These are phyloP conservation scores for Candida gorgasii DNA, from an alignment of 805 yeast species.

Conservation along the genomic window DNA sequence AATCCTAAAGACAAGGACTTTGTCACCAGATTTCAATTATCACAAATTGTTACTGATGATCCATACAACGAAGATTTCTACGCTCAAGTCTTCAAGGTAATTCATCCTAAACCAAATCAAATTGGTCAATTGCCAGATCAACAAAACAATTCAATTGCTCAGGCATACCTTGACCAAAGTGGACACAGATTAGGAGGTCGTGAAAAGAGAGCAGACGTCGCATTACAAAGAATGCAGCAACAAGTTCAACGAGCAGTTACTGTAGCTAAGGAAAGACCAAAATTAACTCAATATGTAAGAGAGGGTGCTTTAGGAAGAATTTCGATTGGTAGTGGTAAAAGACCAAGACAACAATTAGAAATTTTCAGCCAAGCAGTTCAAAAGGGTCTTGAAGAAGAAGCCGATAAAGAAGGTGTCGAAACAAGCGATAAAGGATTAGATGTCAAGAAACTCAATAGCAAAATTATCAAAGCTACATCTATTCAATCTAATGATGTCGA, in stretches of 20 bases:
- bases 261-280: constrained; percentile 87
- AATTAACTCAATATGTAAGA: constrained; percentile 59
- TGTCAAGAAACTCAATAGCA: constrained; percentile 19
- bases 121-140: constrained; percentile 49
- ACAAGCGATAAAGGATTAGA: constrained; percentile 19
- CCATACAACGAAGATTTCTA: constrained; percentile 97
- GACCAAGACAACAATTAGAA: constrained; percentile 85
- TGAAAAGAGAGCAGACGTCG: constrained; percentile 81
- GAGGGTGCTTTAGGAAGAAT: constrained; percentile 93
- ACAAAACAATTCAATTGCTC: constrained; percentile 80
- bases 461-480: constrained; percentile 26
- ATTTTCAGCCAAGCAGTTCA: constrained; percentile 54
- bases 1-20: constrained; percentile 96
- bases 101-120: constrained; percentile 52
- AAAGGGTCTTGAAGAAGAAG: constrained; percentile 42
- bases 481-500: constrained; percentile 18
- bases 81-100: constrained; percentile 81
- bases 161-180: constrained; percentile 86
- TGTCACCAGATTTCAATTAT: constrained; percentile 89
- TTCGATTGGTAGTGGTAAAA: constrained; percentile 73
- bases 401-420: constrained; percentile 26
- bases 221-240: constrained; percentile 95
- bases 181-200: constrained; percentile 90
- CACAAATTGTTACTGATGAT: constrained; percentile 95
- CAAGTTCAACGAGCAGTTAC: constrained; percentile 96